Conservation (phyloP, 257 asterid genomes). For the Jacaranda copaia region DNA sequence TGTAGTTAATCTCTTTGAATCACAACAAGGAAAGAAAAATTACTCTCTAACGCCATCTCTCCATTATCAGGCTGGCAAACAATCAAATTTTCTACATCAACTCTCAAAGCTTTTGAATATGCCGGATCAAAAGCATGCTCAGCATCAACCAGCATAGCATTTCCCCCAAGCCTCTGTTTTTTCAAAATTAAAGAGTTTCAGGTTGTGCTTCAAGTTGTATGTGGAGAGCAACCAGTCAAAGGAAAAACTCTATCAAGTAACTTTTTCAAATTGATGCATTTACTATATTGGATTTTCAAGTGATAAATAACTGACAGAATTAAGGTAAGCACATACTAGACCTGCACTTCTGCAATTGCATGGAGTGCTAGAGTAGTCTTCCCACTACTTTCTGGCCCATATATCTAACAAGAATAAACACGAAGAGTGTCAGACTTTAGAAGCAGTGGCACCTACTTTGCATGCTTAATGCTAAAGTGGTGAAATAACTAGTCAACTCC, state of each 20-base stretch:
- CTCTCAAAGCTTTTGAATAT: slow-evolving; percentile 93
- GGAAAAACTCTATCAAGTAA: slow-evolving; percentile 25
- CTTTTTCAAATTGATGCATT: slow-evolving; percentile 16
- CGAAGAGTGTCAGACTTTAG: slow-evolving; percentile 31
- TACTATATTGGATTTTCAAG: slow-evolving; percentile 23
- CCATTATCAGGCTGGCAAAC: slow-evolving; percentile 99
- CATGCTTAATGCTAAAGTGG: not conserved
- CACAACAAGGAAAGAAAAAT: slow-evolving; percentile 38
- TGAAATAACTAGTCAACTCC: not conserved
- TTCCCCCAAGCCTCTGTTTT: slow-evolving; percentile 93
- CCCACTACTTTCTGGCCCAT: slow-evolving; percentile 99
- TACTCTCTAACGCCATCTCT: slow-evolving; percentile 99
- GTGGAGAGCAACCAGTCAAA: slow-evolving; percentile 1
- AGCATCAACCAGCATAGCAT: slow-evolving; percentile 99
- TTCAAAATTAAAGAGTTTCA: slow-evolving; percentile 35
- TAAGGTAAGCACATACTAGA: slow-evolving; percentile 61
- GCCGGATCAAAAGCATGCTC: slow-evolving; percentile 99
- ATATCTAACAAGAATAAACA: slow-evolving; percentile 58
- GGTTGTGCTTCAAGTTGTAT: slow-evolving; percentile 26
- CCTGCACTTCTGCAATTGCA: slow-evolving; percentile 99
- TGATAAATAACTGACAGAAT: slow-evolving; percentile 26
- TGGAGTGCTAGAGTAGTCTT: slow-evolving; percentile 98
- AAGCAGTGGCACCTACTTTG: not conserved
- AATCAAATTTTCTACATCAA: slow-evolving; percentile 94
- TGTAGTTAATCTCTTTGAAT: slow-evolving; percentile 27